Percentiles rank a stretch among this genome's conserved stretches.
These are phyloP conservation scores for Linnemannia zychae DNA, from an alignment of 192 early-diverging fungal genomes.

Conservation along the genomic window DNA sequence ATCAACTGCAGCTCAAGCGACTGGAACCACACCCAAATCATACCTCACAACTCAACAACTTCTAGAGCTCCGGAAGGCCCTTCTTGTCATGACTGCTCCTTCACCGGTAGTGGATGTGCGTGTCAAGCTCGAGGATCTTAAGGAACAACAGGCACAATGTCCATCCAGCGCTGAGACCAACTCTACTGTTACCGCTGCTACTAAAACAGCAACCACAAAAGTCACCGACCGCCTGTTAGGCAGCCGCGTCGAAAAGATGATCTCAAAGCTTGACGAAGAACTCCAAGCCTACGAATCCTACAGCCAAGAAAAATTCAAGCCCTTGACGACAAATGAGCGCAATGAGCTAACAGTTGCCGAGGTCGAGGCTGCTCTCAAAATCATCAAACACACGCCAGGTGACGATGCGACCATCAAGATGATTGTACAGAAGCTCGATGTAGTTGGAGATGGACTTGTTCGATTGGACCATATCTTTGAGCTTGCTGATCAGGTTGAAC, in stretches of 20 bases:
- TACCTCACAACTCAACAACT: constrained; percentile 69
- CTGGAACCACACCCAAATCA: constrained; percentile 17
- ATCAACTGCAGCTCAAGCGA: constrained; percentile 4
- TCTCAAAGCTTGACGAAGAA: constrained; percentile 79
- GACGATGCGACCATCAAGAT: constrained; percentile 72
- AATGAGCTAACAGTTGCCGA: constrained; percentile 73
- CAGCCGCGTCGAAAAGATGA: constrained; percentile 84
- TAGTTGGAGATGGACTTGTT: constrained; percentile 74
- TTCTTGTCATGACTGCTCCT: constrained; percentile 66
- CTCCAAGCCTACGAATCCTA: constrained; percentile 68
- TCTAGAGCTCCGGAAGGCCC: constrained; percentile 69
- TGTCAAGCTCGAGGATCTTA: constrained; percentile 71
- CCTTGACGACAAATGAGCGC: constrained; percentile 68
- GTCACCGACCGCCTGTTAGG: constrained; percentile 54
- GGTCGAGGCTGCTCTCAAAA: constrained; percentile 71
- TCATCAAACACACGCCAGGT: constrained; percentile 69
- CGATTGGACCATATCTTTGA: constrained; percentile 68
- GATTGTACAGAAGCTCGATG: constrained; percentile 78
- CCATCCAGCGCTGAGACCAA: not conserved
- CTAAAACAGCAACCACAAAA: not conserved
- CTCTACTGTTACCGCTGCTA: not conserved
- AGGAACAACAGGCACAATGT: constrained; percentile 56
- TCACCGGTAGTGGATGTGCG: constrained; percentile 72
- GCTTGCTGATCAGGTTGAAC: constrained; percentile 53
- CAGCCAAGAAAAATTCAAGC: constrained; percentile 60